These are phyloP conservation scores for Cystobasidiopsis lactophilus DNA, from an alignment of 768 basidiomycete species.

Conservation along the genomic window DNA sequence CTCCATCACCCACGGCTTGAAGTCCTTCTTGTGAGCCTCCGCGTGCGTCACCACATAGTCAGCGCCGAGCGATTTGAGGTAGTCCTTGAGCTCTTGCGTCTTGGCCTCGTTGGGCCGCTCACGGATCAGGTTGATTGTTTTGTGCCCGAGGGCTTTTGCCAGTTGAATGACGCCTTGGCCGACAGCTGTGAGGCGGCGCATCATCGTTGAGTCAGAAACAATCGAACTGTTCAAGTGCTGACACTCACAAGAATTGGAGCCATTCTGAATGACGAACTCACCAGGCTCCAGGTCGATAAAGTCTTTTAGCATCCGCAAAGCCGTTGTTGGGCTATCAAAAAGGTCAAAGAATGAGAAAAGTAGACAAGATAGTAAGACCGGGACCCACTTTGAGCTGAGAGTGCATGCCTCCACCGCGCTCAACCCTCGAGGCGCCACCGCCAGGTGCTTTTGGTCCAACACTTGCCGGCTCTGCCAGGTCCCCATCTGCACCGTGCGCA, in stretches of 20 bases:
- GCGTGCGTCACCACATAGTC: constrained; percentile 58
- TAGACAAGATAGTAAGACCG: no score
- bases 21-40: constrained; percentile 36
- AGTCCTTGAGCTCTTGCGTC: constrained; percentile 33
- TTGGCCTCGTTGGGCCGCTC: constrained; percentile 32
- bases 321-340: constrained; percentile 58
- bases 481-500: constrained; percentile 17
- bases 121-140: constrained; percentile 63
- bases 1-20: constrained; percentile 32
- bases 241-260: constrained; percentile 36
- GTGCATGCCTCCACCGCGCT: constrained; percentile 13
- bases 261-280: constrained; percentile 70
- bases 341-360: no score
- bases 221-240: no score
- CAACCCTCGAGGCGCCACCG: background rate
- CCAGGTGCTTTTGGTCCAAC: background rate
- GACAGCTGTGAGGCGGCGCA: no score
- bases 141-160: constrained; percentile 44
- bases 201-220: background rate
- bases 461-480: constrained; percentile 8
- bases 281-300: constrained; percentile 42
- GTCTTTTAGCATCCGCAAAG: constrained; percentile 56
- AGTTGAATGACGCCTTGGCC: constrained; percentile 75
- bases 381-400: constrained; percentile 43
- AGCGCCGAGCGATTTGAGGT: constrained; percentile 43